A percentile compares a stretch with the other conserved stretches of the same genome.
Evolutionary conservation across 2,329 filamentous ascomycete species (phyloP).

Genomic region (Microcera coccophila): DNA sequence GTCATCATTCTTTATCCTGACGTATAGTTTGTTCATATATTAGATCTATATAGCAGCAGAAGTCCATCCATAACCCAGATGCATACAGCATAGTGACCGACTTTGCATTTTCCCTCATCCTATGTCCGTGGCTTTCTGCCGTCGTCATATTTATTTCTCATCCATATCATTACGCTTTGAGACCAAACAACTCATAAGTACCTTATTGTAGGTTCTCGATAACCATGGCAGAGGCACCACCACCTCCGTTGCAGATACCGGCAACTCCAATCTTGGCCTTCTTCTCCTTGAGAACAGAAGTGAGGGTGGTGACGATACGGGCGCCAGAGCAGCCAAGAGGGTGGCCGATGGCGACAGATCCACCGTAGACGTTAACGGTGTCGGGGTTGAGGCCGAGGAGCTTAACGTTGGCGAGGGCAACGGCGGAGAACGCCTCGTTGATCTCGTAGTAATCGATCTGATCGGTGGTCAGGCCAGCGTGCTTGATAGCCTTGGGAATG

Average conservation of each 20-base stretch:
- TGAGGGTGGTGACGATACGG: constrained; percentile 84
- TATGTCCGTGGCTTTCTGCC: constrained; percentile 9
- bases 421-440: constrained; percentile 98
- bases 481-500: constrained; percentile 95
- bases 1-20: too few species aligned
- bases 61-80: constrained; percentile 18
- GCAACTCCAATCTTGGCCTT: constrained; percentile 90
- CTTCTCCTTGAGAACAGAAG: constrained; percentile 84
- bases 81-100: constrained; percentile 11
- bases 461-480: constrained; percentile 75
- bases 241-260: constrained; percentile 97
- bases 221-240: constrained; percentile 89
- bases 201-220: constrained; percentile 67
- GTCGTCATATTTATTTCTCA: constrained; percentile 13
- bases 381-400: constrained; percentile 72
- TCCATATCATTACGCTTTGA: constrained; percentile 22
- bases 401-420: constrained; percentile 95
- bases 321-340: constrained; percentile 91
- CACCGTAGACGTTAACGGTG: constrained; percentile 93
- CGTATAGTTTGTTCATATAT: neutral
- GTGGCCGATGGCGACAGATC: constrained; percentile 92
- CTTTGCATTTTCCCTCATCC: constrained; percentile 16
- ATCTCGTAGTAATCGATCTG: constrained; percentile 94
- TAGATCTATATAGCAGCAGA: constrained; percentile 17
- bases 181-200: constrained; percentile 10